Evolutionary conservation across 345 rosid genomes (phyloP).

Genomic region (Sonneratia caseolaris): DNA sequence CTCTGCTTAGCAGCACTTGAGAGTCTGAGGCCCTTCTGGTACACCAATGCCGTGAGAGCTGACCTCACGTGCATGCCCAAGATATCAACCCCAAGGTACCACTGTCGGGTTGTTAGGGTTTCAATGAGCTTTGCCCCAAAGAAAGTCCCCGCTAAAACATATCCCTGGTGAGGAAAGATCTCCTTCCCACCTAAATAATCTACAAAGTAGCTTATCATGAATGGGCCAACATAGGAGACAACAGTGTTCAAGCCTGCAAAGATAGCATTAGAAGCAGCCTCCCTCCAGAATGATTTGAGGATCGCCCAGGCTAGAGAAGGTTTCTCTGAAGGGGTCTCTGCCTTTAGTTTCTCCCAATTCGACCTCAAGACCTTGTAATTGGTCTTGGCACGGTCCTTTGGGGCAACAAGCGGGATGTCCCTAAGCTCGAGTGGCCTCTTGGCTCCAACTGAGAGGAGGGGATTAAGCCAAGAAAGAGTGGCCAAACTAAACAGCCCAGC

Average conservation of each 20-base stretch:
- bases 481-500: slow-evolving; percentile 74
- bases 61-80: slow-evolving; percentile 99
- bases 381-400: slow-evolving; percentile 75
- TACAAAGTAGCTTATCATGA: slow-evolving; percentile 91
- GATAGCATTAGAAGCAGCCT: slow-evolving; percentile 86
- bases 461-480: slow-evolving; percentile 92
- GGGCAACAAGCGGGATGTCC: slow-evolving; percentile 95
- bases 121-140: slow-evolving; percentile 84
- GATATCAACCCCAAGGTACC: slow-evolving; percentile 99
- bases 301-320: slow-evolving; percentile 91
- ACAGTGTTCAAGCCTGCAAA: slow-evolving; percentile 86
- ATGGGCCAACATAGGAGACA: slow-evolving; percentile 95
- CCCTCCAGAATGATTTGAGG: slow-evolving; percentile 89
- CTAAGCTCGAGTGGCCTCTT: slow-evolving; percentile 93
- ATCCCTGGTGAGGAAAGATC: slow-evolving; percentile 88
- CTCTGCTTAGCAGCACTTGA: slow-evolving; percentile 87
- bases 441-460: slow-evolving; percentile 83
- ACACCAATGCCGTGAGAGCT: slow-evolving; percentile 95
- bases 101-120: slow-evolving; percentile 92
- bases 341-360: slow-evolving; percentile 78
- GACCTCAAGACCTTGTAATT: slow-evolving; percentile 76
- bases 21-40: slow-evolving; percentile 78
- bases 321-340: slow-evolving; percentile 59
- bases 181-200: slow-evolving; percentile 85
- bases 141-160: slow-evolving; percentile 88